phyloP scores from a whole-genome alignment of 768 basidiomycete genomes.

The Dioszegia aurantiaca region DNA sequence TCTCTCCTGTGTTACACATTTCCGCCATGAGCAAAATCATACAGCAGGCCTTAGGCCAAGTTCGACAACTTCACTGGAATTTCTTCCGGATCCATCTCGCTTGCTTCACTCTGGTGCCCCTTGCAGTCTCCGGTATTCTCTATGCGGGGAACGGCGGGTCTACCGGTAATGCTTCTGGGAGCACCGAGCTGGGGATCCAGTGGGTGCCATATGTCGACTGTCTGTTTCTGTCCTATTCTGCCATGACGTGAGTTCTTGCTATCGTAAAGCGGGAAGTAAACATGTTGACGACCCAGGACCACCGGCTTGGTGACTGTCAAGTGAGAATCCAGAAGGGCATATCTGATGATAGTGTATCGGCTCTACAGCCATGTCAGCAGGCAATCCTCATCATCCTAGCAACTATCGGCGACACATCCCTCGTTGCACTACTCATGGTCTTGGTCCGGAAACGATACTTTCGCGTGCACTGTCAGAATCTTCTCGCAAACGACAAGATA shows the following conservation, averaged over 20 bases:
- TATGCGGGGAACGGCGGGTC: slow-evolving; percentile 38
- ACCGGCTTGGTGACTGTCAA: slow-evolving; percentile 44
- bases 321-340: slow-evolving; percentile 10
- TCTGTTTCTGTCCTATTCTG: slow-evolving; percentile 42
- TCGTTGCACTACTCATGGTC: slow-evolving; percentile 44
- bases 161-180: slow-evolving; percentile 24
- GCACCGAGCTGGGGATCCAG: slow-evolving; percentile 18
- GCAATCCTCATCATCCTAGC: slow-evolving; percentile 26
- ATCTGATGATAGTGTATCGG: slow-evolving; percentile 19
- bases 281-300: slow-evolving; percentile 24
- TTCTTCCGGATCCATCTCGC: slow-evolving; percentile 29
- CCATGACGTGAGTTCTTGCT: slow-evolving; percentile 41
- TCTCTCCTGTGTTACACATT: no score
- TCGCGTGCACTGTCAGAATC: slow-evolving; percentile 33
- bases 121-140: slow-evolving; percentile 33
- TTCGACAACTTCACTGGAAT: slow-evolving; percentile 16
- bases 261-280: background rate
- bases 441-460: slow-evolving; percentile 40
- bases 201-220: slow-evolving; percentile 32
- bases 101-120: slow-evolving; percentile 25
- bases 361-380: slow-evolving; percentile 28
- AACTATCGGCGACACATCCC: slow-evolving; percentile 30
- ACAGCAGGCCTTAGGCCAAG: background rate
- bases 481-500: slow-evolving; percentile 28
- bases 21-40: background rate